Evolutionary conservation across 345 rosid species (phyloP).

Genomic region (Murraya koenigii): DNA sequence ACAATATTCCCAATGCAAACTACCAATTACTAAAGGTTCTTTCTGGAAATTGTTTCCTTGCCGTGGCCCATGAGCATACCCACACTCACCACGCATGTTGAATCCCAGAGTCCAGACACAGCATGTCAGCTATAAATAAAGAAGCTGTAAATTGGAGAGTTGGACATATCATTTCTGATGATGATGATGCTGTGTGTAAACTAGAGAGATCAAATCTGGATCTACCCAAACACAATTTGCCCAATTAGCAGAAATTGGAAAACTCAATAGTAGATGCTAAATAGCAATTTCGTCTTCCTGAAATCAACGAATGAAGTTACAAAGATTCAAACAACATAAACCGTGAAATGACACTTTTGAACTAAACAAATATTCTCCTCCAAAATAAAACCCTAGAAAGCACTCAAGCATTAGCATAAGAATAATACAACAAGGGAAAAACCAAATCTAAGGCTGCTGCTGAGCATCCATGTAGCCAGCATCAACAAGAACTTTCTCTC

Average conservation of each 20-base stretch:
- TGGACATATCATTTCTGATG: background rate
- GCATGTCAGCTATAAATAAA: background rate
- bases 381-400: background rate
- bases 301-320: conserved; percentile 1
- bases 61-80: background rate
- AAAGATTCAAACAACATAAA: background rate
- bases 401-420: background rate
- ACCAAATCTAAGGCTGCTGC: conserved; percentile 62
- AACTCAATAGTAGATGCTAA: background rate
- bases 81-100: background rate
- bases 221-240: background rate
- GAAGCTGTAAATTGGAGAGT: background rate
- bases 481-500: conserved; percentile 93
- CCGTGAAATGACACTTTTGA: background rate
- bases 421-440: background rate
- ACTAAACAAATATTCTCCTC: background rate
- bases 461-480: conserved; percentile 86
- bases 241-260: background rate
- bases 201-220: background rate
- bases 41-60: background rate
- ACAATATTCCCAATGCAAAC: background rate
- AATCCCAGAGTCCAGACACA: background rate
- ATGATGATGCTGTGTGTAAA: background rate
- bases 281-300: background rate
- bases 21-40: background rate